Conservation (phyloP, 805 yeast genomes). For the Myxozyma nipponensis region DNA sequence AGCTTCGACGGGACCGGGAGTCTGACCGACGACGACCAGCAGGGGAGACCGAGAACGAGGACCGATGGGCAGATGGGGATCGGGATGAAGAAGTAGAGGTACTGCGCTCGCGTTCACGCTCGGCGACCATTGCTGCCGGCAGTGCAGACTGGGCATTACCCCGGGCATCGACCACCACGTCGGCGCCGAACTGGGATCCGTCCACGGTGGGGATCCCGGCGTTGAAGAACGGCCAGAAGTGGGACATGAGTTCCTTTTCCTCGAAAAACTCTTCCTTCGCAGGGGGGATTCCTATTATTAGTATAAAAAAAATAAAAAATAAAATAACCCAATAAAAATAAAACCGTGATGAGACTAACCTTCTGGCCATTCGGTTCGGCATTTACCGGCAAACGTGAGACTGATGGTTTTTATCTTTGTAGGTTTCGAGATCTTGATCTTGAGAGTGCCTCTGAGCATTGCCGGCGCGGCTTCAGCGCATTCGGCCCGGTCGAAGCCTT, state of each 20-base stretch:
- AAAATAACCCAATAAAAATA: neutral
- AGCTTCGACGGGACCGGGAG: slow-evolving; percentile 16
- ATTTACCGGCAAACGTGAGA: slow-evolving; percentile 60
- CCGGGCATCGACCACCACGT: slow-evolving; percentile 34
- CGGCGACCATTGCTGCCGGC: slow-evolving; percentile 12
- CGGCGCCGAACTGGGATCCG: slow-evolving; percentile 42
- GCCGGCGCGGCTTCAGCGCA: slow-evolving; percentile 67
- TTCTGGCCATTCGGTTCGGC: slow-evolving; percentile 94
- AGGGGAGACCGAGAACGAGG: slow-evolving; percentile 5
- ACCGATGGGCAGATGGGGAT: neutral
- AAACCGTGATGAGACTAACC: slow-evolving; percentile 44
- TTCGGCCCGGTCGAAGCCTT: slow-evolving; percentile 72
- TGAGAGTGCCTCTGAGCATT: slow-evolving; percentile 73
- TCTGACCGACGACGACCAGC: slow-evolving; percentile 18
- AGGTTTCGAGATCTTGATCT: slow-evolving; percentile 65
- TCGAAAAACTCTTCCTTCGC: slow-evolving; percentile 66
- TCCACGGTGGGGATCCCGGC: slow-evolving; percentile 41
- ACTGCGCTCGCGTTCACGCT: slow-evolving; percentile 21
- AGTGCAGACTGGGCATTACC: slow-evolving; percentile 5
- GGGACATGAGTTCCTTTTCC: slow-evolving; percentile 60
- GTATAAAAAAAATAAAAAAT: neutral
- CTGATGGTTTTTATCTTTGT: slow-evolving; percentile 62
- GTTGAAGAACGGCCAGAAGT: slow-evolving; percentile 86
- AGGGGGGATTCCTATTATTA: slow-evolving; percentile 61
- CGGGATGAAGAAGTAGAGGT: neutral